phyloP scores from a whole-genome alignment of 805 yeast genomes.

The Schwanniomyces occidentalis region DNA sequence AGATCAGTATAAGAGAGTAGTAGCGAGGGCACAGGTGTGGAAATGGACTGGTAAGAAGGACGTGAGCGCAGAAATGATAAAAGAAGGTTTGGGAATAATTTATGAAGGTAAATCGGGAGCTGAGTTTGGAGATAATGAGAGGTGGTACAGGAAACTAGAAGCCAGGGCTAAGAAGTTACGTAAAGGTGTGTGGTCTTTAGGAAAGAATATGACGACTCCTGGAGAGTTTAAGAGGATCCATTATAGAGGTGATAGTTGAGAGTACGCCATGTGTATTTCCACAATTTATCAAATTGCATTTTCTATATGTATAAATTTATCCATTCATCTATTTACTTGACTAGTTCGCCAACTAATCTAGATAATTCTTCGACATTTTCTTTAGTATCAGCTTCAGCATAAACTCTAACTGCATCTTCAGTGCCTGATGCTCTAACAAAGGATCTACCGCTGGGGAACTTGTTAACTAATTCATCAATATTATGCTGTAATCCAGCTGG shows the following conservation, averaged over 20 bases:
- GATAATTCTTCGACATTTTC: conserved; percentile 32
- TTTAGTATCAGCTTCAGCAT: conserved; percentile 74
- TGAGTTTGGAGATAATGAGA: conserved; percentile 81
- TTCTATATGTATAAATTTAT: background rate
- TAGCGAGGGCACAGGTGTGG: conserved; percentile 71
- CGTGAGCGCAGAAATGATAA: conserved; percentile 84
- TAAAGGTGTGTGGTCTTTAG: conserved; percentile 70
- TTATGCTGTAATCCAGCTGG: conserved; percentile 76
- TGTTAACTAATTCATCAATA: conserved; percentile 64
- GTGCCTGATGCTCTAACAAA: conserved; percentile 98
- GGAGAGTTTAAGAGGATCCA: conserved; percentile 68
- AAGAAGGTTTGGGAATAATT: conserved; percentile 79
- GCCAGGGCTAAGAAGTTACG: conserved; percentile 53
- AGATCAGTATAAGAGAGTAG: conserved; percentile 90
- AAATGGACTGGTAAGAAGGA: conserved; percentile 63
- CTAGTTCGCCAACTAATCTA: conserved; percentile 26
- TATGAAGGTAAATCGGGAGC: conserved; percentile 83
- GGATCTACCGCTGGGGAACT: conserved; percentile 67
- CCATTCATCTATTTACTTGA: no score
- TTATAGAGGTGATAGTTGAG: conserved; percentile 10
- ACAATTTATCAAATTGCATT: background rate
- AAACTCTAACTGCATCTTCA: conserved; percentile 94
- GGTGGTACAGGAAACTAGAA: conserved; percentile 60
- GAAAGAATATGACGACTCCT: conserved; percentile 60
- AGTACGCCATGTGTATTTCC: background rate